Base-by-base conservation (phyloP, 768 basidiomycete species). In the Pleurotus tuoliensis region DNA sequence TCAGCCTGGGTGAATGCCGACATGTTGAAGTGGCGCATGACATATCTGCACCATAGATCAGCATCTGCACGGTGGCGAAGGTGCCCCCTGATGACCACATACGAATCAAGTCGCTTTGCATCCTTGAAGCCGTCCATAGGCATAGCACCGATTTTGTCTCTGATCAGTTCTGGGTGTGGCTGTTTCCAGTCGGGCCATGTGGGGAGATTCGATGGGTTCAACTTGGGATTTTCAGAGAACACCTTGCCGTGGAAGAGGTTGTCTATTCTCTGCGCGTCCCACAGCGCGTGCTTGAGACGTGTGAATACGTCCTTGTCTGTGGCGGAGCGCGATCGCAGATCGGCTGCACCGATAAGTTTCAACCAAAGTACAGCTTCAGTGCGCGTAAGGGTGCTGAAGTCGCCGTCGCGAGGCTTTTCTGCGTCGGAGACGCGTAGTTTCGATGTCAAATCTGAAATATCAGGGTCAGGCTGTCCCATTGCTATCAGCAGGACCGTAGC, bases 201-300 rank as follows among this genome's bases (percentile, higher is more conserved):
- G 3, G 46, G 37, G 15, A 59, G 7, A 2, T n/a, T 49, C 7
- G 20, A 25, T 25, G 30, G 48, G 38, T 50, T 50, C 27, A 61
- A 40, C 16, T 62, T 59, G 37, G 59, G 47, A 12, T 57, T 62
- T 9, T 59, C 60, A 12, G 57, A 56, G 24, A 58, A 59, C 4
- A 13, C 7, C 5, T 52, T 58, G 16, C 54, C 47, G 18, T 57
- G 61, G 37, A 62, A 62, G 4, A 62, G 49, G 55, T 64, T 59
- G 25, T 64, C 63, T n/a, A 64, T 56, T 39, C 63, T 54, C 46
- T 64, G 61, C 20, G 58, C 45, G 47, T 64, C 63, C 59, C 59
- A 64, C 8, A 64, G 58, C 13, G 49, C 58, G 16, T 53, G 37
- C 3, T 59, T 54, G 9, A 64, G 56, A 13, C 62, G 58, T 11